Conservation (phyloP, 2,329 filamentous ascomycete genomes). For the Cladorrhinum sp. region DNA sequence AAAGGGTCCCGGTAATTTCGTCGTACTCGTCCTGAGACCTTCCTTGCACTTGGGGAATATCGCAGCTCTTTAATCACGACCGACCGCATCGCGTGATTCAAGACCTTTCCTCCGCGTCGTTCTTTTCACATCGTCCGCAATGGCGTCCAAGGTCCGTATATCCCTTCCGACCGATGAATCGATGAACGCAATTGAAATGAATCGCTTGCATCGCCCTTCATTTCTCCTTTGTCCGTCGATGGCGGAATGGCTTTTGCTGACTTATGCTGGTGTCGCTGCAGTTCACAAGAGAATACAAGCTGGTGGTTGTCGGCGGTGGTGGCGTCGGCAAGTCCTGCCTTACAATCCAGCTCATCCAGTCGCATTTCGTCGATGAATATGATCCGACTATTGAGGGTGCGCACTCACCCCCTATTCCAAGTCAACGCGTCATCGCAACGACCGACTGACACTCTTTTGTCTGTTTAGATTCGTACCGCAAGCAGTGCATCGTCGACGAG, state of each 20-base stretch:
- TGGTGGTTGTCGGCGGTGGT: conserved; percentile 96
- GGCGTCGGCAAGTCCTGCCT: conserved; percentile 99
- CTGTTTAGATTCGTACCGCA: conserved; percentile 88
- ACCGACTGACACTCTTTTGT: conserved; percentile 2
- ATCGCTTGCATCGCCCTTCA: not conserved
- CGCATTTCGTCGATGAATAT: conserved; percentile 99
- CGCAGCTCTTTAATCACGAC: conserved; percentile 6
- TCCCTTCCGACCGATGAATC: not conserved
- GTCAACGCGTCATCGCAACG: not conserved
- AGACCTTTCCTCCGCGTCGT: conserved; percentile 1
- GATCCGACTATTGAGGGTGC: conserved; percentile 98
- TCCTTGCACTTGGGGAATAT: conserved; percentile 5
- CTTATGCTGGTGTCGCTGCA: conserved; percentile 35
- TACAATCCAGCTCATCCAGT: conserved; percentile 93
- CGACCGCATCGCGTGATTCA: not conserved
- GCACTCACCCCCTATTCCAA: conserved; percentile 25
- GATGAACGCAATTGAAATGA: not conserved
- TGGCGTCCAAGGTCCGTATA: conserved; percentile 27
- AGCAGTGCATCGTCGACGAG: conserved; percentile 98
- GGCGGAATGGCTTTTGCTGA: conserved; percentile 12
- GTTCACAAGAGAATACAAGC: conserved; percentile 89
- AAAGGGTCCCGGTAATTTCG: conserved; percentile 14
- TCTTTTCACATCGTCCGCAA: conserved; percentile 13
- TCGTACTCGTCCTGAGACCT: conserved; percentile 8
- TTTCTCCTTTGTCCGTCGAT: not conserved